These are phyloP conservation scores for Medicago arabica DNA, from an alignment of 306 rosid species.

Conservation along the genomic window DNA sequence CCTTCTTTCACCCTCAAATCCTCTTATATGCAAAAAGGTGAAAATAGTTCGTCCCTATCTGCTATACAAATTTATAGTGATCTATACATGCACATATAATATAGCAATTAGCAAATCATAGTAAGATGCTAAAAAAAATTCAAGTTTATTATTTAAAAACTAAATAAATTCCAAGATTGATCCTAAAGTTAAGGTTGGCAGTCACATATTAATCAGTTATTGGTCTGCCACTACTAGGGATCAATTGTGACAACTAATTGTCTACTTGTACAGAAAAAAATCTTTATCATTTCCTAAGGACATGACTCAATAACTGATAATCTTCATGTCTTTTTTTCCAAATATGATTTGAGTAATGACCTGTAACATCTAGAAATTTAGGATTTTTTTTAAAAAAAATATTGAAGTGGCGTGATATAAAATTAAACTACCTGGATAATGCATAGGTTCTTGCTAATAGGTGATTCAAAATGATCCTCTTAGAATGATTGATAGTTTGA, in stretches of 20 bases:
- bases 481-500: slow-evolving; percentile 23
- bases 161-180: slow-evolving; percentile 2
- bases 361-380: slow-evolving; percentile 41
- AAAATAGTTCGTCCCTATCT: slow-evolving; percentile 24
- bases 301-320: slow-evolving; percentile 6
- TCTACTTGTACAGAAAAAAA: slow-evolving; percentile 25
- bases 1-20: neutral
- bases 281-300: slow-evolving; percentile 8
- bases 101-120: neutral
- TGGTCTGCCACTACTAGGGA: slow-evolving; percentile 42
- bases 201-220: slow-evolving; percentile 30
- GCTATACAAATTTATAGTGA: neutral
- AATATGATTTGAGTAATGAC: slow-evolving; percentile 39
- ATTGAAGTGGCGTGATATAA: slow-evolving; percentile 37
- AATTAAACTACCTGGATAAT: slow-evolving; percentile 34
- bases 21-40: neutral
- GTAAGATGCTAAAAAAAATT: slow-evolving; percentile 4
- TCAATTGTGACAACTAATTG: slow-evolving; percentile 31
- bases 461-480: slow-evolving; percentile 38
- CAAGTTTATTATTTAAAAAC: neutral
- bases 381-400: neutral
- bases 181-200: slow-evolving; percentile 37
- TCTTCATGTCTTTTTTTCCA: neutral
- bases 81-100: slow-evolving; percentile 18
- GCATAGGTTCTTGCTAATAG: slow-evolving; percentile 2